Conservation (phyloP, 805 yeast species). For the Candida palmyrensis region DNA sequence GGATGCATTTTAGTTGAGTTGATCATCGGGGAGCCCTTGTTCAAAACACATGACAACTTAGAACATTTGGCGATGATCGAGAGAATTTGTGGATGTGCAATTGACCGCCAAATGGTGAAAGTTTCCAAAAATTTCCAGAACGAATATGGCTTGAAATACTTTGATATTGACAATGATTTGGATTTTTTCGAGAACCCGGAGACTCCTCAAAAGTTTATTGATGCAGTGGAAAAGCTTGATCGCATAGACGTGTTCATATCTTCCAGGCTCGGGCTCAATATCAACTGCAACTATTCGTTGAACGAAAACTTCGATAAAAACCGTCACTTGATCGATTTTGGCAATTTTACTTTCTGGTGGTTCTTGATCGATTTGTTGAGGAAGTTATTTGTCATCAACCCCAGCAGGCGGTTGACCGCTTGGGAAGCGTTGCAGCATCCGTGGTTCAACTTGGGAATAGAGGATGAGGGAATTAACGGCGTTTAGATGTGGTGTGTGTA, state of each 20-base stretch:
- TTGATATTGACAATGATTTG: conserved; percentile 8
- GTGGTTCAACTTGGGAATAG: conserved; percentile 45
- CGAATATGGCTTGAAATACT: conserved; percentile 37
- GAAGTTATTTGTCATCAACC: conserved; percentile 35
- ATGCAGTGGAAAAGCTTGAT: conserved; percentile 34
- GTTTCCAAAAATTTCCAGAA: conserved; percentile 28
- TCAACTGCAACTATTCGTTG: conserved; percentile 34
- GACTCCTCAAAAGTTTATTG: conserved; percentile 35
- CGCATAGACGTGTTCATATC: conserved; percentile 42
- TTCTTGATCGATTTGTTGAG: conserved; percentile 48
- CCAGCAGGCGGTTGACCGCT: conserved; percentile 34
- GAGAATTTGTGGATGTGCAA: conserved; percentile 54
- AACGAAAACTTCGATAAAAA: conserved; percentile 34
- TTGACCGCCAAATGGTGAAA: conserved; percentile 41
- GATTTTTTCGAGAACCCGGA: conserved; percentile 2
- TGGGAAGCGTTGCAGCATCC: conserved; percentile 41
- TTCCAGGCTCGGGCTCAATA: conserved; percentile 33
- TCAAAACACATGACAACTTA: conserved; percentile 89
- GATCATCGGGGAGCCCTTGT: conserved; percentile 89
- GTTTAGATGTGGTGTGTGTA: neutral
- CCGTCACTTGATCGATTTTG: conserved; percentile 42
- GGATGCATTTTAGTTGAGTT: conserved; percentile 92
- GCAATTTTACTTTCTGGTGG: conserved; percentile 79
- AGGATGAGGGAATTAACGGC: conserved; percentile 36
- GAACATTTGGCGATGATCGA: conserved; percentile 97